A percentile compares a stretch with the other conserved stretches of the same genome.
Evolutionary conservation across 2,329 filamentous ascomycete species (phyloP).

Genomic region (Esteya vermicola): DNA sequence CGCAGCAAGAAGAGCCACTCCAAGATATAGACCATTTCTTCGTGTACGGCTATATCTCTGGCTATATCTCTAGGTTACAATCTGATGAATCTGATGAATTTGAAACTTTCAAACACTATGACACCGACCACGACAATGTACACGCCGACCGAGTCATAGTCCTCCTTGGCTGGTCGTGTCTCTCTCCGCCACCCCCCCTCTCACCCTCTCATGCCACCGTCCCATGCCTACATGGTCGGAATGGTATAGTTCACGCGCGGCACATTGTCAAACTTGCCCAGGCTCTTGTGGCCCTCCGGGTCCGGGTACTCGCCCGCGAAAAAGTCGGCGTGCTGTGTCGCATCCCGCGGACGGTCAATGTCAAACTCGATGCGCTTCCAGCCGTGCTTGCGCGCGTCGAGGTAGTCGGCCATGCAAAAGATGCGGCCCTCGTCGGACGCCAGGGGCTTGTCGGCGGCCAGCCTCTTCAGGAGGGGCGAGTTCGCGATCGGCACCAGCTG

Average conservation of each 20-base stretch:
- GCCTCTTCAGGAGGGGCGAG: slow-evolving; percentile 11
- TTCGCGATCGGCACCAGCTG: slow-evolving; percentile 17
- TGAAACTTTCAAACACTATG: no score
- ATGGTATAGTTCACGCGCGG: slow-evolving; percentile 30
- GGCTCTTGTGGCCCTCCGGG: slow-evolving; percentile 55
- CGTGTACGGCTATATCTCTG: no score
- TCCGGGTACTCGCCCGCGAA: slow-evolving; percentile 65
- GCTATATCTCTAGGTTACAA: no score
- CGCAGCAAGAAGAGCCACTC: no score
- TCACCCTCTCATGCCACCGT: background rate
- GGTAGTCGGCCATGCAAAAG: slow-evolving; percentile 1
- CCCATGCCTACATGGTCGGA: background rate
- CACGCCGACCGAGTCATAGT: no score
- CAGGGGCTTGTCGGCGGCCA: background rate
- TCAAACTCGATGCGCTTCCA: background rate
- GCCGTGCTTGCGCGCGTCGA: slow-evolving; percentile 2
- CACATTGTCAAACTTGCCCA: slow-evolving; percentile 37
- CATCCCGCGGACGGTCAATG: background rate
- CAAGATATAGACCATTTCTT: no score
- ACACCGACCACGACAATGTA: no score
- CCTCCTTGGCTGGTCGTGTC: no score
- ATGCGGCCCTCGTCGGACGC: background rate
- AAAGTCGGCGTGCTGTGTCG: slow-evolving; percentile 18
- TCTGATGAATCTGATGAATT: no score
- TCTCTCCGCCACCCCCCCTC: no score